phyloP scores from a whole-genome alignment of 2,329 filamentous ascomycete species.

The Botrytis elliptica region DNA sequence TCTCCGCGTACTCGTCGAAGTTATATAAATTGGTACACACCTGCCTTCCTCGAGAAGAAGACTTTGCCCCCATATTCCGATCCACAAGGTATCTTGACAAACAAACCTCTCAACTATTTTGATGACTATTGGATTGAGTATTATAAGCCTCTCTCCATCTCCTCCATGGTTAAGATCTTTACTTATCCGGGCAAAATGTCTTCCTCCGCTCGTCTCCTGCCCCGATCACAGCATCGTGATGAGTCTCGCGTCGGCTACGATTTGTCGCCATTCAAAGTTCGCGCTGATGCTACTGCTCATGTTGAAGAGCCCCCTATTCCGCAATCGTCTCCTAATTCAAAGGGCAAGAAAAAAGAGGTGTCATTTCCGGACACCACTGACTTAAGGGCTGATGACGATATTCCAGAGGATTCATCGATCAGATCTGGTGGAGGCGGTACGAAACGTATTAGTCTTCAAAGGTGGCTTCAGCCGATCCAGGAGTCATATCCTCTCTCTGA shows the following conservation, averaged over 20 bases:
- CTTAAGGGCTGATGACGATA: slow-evolving; percentile 43
- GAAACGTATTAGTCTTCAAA: slow-evolving; percentile 55
- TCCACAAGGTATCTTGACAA: slow-evolving; percentile 25
- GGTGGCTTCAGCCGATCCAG: slow-evolving; percentile 57
- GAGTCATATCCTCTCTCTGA: slow-evolving; percentile 33
- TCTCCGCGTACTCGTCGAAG: slow-evolving; percentile 60
- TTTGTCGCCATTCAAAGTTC: slow-evolving; percentile 82
- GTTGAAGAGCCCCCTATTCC: slow-evolving; percentile 54
- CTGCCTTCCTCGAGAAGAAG: slow-evolving; percentile 65
- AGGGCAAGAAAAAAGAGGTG: slow-evolving; percentile 60
- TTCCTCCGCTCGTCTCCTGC: slow-evolving; percentile 80
- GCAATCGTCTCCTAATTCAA: background rate
- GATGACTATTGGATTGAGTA: slow-evolving; percentile 99
- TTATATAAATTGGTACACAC: slow-evolving; percentile 90
- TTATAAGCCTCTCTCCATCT: slow-evolving; percentile 83
- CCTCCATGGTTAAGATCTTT: slow-evolving; percentile 89
- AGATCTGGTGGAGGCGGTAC: slow-evolving; percentile 44
- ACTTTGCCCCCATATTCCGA: slow-evolving; percentile 33
- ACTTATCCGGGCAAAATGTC: slow-evolving; percentile 76
- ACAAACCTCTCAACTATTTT: slow-evolving; percentile 52
- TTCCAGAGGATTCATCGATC: slow-evolving; percentile 39
- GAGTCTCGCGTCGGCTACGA: slow-evolving; percentile 62
- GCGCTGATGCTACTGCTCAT: slow-evolving; percentile 58
- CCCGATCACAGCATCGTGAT: slow-evolving; percentile 68
- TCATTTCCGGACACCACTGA: slow-evolving; percentile 55